Evolutionary conservation across 2,329 filamentous ascomycete genomes (phyloP), one percentile per base, ranked within the genome.

Genomic region (Cladosporium sp.): DNA sequence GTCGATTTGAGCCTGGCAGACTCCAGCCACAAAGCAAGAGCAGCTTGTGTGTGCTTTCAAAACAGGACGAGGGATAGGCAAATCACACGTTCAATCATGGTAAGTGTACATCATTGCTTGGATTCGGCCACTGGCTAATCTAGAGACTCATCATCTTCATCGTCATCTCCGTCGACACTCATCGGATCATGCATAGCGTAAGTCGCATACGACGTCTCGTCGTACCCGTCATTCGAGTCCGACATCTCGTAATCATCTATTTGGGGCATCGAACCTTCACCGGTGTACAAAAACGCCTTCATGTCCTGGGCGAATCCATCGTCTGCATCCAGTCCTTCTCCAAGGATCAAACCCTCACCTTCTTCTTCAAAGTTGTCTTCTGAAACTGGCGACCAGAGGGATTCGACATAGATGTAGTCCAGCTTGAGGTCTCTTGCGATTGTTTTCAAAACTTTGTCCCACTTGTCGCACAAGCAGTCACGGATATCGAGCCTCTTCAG

Each of bases 391-490:
- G 15, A 4, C 55, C 55, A 58, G 11, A 58, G 34, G 14, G 32
- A 58, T 34, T 58, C 55, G 11, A 58, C 21, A 14, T 58, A 58
- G 8, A 59, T 12, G 18, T 21, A 8, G 1, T 44, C 24, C 15
- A 47, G 34, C 15, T 59, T 59, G n/a, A 59, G 38, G 34, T 15
- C 15, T n/a, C 18, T 21, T 8, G 14, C 57, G 38, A 59, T 21
- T 11, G 15, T 28, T 12, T 24, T 18, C 3, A 65, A 38, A 6
- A 34, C 30, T 2, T 63, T 54, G 21, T 26, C 51, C 61, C 61
- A 64, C 4, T 57, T 4, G 26, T 57, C 36, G n/a, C 61, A 21
- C 18, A 57, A 28, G 28, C 32, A 55, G n/a, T 64, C 51, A 15
- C 4, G 15, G 3, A 64, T 41, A 15, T 47, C 61, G 5, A 64